Evolutionary conservation across 202 grass and related monocot species (phyloP).

Genomic region (Setaria italica): DNA sequence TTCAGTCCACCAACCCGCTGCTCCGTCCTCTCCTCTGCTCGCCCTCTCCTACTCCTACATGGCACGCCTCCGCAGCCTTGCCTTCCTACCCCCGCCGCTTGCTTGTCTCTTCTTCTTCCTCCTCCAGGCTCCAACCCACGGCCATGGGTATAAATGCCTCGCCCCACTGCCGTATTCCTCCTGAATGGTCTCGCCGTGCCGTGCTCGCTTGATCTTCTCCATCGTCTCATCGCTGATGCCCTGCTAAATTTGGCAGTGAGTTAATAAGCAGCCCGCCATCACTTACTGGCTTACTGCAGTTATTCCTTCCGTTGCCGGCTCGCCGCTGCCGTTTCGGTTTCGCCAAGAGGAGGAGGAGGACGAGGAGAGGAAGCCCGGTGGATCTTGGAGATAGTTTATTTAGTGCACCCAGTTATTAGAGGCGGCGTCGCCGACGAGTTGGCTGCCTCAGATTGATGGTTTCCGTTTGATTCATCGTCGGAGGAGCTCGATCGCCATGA

Average conservation of each 20-base stretch:
- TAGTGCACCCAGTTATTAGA: background rate
- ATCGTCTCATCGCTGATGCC: background rate
- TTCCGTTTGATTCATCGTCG: background rate
- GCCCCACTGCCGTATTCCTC: background rate
- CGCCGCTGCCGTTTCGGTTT: conserved; percentile 3
- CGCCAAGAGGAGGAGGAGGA: background rate
- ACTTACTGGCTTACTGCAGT: background rate
- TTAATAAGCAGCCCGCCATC: conserved; percentile 19
- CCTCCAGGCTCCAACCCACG: background rate
- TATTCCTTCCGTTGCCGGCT: conserved; percentile 8
- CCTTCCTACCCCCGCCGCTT: background rate
- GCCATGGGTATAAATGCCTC: conserved; percentile 27
- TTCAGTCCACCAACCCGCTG: conserved; percentile 46
- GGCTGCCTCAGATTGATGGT: background rate
- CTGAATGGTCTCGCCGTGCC: background rate
- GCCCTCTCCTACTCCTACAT: background rate
- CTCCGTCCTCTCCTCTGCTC: background rate
- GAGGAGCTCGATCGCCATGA: background rate
- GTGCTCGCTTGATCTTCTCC: conserved; percentile 17
- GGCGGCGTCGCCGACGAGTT: background rate
- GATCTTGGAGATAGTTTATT: background rate
- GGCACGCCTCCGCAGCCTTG: background rate
- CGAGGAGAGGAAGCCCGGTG: background rate
- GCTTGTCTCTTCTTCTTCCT: background rate
- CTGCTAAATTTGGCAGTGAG: conserved; percentile 10